These are phyloP conservation scores for Colletotrichum viniferum DNA, from an alignment of 2,329 filamentous ascomycete genomes.

Conservation along the genomic window DNA sequence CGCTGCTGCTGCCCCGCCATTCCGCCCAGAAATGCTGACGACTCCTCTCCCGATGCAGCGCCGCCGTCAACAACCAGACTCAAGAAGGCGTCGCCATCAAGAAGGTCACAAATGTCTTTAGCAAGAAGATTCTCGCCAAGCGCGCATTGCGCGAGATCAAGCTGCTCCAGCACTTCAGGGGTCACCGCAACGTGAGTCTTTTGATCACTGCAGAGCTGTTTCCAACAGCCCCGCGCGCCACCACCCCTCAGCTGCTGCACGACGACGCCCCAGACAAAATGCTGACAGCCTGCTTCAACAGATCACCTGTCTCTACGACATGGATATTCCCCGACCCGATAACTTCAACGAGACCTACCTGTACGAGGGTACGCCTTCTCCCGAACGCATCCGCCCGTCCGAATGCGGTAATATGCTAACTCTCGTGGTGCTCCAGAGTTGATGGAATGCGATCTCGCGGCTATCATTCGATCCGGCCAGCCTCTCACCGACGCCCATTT, in stretches of 20 bases:
- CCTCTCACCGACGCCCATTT: conserved; percentile 98
- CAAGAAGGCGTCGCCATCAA: conserved; percentile 97
- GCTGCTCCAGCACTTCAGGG: conserved; percentile 95
- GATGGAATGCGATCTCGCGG: conserved; percentile 98
- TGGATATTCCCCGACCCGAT: conserved; percentile 97
- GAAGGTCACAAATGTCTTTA: conserved; percentile 99
- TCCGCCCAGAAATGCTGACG: conserved; percentile 15
- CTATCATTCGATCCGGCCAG: conserved; percentile 96
- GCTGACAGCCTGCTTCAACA: conserved; percentile 38
- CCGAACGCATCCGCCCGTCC: neutral
- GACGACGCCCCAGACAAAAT: conserved; percentile 1
- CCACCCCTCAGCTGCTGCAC: neutral
- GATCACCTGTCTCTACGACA: conserved; percentile 99
- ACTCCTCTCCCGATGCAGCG: conserved; percentile 56
- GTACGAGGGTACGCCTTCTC: conserved; percentile 79
- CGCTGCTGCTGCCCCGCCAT: conserved; percentile 22
- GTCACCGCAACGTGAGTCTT: conserved; percentile 77
- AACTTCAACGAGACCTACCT: conserved; percentile 99
- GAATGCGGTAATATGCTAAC: neutral
- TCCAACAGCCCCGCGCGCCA: neutral
- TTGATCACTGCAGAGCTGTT: neutral
- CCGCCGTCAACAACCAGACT: conserved; percentile 88
- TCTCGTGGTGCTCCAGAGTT: conserved; percentile 67
- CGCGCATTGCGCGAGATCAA: conserved; percentile 98
- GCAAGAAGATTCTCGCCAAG: conserved; percentile 99